These are phyloP conservation scores for Podila minutissima DNA, from an alignment of 192 early-diverging fungal species.

Conservation along the genomic window DNA sequence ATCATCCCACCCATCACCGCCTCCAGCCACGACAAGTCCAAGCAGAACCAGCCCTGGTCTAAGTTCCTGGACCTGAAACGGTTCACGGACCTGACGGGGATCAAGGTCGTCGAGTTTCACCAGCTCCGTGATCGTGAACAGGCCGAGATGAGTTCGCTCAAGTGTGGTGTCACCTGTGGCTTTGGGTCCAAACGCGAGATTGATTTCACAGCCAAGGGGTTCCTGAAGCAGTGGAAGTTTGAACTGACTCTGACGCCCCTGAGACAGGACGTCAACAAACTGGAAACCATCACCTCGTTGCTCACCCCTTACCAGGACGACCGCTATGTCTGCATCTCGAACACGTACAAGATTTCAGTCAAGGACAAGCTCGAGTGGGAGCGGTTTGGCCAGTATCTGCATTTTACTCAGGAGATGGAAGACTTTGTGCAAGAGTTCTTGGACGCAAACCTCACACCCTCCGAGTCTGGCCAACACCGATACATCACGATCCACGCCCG, in stretches of 20 bases:
- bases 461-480: constrained; percentile 19
- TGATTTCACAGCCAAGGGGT: constrained; percentile 49
- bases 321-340: constrained; percentile 44
- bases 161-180: constrained; percentile 47
- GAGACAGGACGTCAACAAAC: constrained; percentile 13
- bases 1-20: constrained; percentile 52
- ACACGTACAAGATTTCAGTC: constrained; percentile 46
- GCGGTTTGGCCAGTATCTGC: constrained; percentile 38
- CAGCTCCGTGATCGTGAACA: constrained; percentile 20
- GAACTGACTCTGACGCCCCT: constrained; percentile 15
- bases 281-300: constrained; percentile 16
- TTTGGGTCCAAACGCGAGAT: constrained; percentile 44
- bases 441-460: constrained; percentile 17
- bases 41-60: constrained; percentile 50
- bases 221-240: constrained; percentile 45
- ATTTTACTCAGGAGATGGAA: constrained; percentile 40
- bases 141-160: constrained; percentile 28
- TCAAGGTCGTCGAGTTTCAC: constrained; percentile 39
- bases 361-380: constrained; percentile 51
- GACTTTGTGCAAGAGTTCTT: constrained; percentile 28
- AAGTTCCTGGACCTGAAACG: constrained; percentile 34
- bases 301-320: constrained; percentile 7
- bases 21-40: constrained; percentile 49
- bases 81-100: constrained; percentile 22
- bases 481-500: constrained; percentile 41